A percentile compares a stretch with the other conserved stretches of the same genome.
These are phyloP conservation scores for Cenchrus fungigraminus DNA, from an alignment of 176 grass and related monocot genomes.

Conservation along the genomic window DNA sequence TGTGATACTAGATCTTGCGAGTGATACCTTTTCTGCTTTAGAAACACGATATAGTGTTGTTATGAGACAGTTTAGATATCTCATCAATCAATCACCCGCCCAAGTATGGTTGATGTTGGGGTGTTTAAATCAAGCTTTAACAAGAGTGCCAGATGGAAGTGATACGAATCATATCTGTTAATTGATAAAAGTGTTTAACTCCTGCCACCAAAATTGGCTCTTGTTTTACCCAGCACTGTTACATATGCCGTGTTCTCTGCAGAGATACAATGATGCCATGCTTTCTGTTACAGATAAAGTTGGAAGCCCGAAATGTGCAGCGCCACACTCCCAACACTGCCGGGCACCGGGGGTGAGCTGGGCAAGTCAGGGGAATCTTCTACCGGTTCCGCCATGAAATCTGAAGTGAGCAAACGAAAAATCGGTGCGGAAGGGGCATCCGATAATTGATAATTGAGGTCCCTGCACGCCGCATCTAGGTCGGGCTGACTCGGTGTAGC, in stretches of 20 bases:
- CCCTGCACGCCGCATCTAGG: too few species aligned
- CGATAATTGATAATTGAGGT: too few species aligned
- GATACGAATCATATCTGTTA: neutral
- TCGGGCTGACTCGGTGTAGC: too few species aligned
- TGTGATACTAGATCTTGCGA: neutral
- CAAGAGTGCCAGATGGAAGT: neutral
- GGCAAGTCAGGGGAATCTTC: neutral
- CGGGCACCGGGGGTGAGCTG: neutral
- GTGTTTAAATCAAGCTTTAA: neutral
- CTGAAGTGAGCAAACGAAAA: neutral
- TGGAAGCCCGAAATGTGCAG: neutral
- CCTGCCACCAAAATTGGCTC: neutral
- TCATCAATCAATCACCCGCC: neutral
- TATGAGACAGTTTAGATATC: constrained; percentile 2
- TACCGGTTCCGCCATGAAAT: neutral
- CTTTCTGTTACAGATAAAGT: constrained; percentile 1
- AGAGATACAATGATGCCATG: neutral
- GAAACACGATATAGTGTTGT: neutral
- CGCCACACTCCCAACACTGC: neutral
- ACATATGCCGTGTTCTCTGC: neutral
- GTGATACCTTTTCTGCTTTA: neutral
- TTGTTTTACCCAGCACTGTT: neutral
- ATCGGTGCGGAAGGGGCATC: too few species aligned
- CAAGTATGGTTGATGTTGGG: neutral
- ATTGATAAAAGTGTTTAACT: neutral